Evolutionary conservation across 768 basidiomycete genomes (phyloP).

Genomic region (Tulasnella sp.): DNA sequence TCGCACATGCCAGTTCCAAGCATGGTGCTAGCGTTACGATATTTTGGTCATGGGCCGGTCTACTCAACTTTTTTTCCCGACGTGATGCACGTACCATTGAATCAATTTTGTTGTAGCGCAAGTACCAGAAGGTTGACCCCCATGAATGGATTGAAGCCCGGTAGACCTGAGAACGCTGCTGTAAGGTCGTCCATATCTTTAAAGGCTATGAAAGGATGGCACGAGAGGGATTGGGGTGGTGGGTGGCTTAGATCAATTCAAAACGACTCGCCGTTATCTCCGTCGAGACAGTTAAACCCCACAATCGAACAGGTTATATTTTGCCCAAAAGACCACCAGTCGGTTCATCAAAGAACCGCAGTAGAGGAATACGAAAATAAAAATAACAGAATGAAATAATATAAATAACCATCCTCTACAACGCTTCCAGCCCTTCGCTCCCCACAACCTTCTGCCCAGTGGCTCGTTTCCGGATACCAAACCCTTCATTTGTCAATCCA

Average conservation of each 20-base stretch:
- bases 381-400: not conserved
- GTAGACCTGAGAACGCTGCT: not conserved
- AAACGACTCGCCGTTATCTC: slow-evolving; percentile 9
- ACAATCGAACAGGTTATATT: not conserved
- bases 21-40: not conserved
- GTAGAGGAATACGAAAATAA: not conserved
- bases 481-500: not conserved
- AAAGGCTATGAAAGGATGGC: not conserved
- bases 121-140: slow-evolving; percentile 8
- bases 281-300: not conserved
- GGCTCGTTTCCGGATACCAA: not conserved
- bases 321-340: not conserved
- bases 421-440: not conserved
- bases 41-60: not conserved
- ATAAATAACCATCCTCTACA: not conserved
- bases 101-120: not conserved
- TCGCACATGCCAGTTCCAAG: slow-evolving; percentile 8
- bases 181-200: slow-evolving; percentile 3
- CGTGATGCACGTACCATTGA: not conserved
- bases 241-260: not conserved
- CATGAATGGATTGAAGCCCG: not conserved
- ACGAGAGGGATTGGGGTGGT: not conserved
- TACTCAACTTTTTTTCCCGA: not conserved
- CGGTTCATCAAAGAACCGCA: not conserved
- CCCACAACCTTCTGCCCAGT: not conserved